Evolutionary conservation across 441 rosid species (phyloP), one percentile per base, ranked within the genome.

Genomic region (Eutrema salsugineum): DNA sequence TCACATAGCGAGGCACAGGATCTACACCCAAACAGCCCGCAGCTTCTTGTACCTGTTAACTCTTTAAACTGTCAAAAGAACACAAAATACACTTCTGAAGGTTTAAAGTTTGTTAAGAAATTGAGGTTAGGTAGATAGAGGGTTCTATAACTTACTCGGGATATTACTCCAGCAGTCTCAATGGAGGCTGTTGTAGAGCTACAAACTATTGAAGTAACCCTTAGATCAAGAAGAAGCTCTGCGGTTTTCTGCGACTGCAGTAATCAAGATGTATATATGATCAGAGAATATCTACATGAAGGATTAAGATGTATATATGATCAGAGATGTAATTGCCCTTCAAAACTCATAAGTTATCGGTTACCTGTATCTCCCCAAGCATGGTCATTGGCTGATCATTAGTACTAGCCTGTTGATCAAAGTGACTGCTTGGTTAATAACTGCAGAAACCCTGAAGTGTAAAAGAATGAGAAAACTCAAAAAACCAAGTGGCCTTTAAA

Each of bases 1-100:
- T 91, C 33, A 88, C 93, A 70, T 80, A 85, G 40, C 93, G 88
- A 38, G 97, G 91, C 67, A 86, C 86, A 40, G 80, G 78, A 66
- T 88, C 96, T 61, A 89, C 96, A 66, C 91, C 97, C 82, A 93
- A 88, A 81, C 87, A 88, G 75, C 80, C 91, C n/a, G 97, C 98
- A 68, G 94, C 93, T 80, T 93, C 89, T 87, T 89, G 96, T 78
- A 91, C 89, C 97, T 93, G 50, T 15, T 51, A 72, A 65, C 56
- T 22, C 42, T 62, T 44, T 43, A 22, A 22, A 70, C 15, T 68
- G 47, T 63, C 53, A 35, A 28, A 12, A 35, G 4, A 12, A 17
- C 39, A 19, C 17, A 27, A 38, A 68, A 48, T 4, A 30, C 24
- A 46, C 20, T 24, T 64, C 66, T 28, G 14, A 44, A 38, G 8